Evolutionary conservation across 805 yeast genomes (phyloP), one percentile per base, ranked within the genome.

Genomic region (Monosporozyma servazzii): DNA sequence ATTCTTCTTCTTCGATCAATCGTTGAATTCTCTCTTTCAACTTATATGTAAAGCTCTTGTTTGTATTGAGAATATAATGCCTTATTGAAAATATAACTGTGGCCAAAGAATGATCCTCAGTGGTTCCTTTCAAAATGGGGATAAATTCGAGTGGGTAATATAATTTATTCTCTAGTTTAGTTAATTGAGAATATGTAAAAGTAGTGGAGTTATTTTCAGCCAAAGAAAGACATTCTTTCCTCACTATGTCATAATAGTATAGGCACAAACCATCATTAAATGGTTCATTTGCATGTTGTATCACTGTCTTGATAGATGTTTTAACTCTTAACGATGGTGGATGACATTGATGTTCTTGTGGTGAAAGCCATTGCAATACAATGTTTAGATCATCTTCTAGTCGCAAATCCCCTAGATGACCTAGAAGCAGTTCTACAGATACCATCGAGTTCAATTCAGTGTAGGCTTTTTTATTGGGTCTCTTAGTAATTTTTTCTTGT

Each of bases 241-340:
- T 56, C 4, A 62, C 60, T 27, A 58, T 53, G 29, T 57, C 56
- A 7, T 59, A 44, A 45, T 61, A 59, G 44, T 54, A 64, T 18
- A 54, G 52, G 25, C 57, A 55, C 17, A 31, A 31, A 5, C n/a
- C 21, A 11, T 47, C 21, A 5, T 30, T 39, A 20, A 48, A 48
- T 23, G 27, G 21, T 31, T 17, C n/a, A 27, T 42, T 43, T 21
- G 45, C 23, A 36, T 47, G 27, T 44, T 49, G 50, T 27, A 37
- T n/a, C 36, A 57, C 36, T 6, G 23, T 53, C 45, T 49, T 54
- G 8, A 58, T 58, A 6, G 58, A 37, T 25, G 56, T 54, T 42
- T 55, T 58, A 21, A 60, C 27, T 44, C 62, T 48, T 45, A 64
- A 46, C 3, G 65, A 56, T 2, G 68, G 68, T 27, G 67, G 67